Evolutionary conservation across 2,329 filamentous ascomycete genomes (phyloP).

Genomic region (Diaporthe capsici): DNA sequence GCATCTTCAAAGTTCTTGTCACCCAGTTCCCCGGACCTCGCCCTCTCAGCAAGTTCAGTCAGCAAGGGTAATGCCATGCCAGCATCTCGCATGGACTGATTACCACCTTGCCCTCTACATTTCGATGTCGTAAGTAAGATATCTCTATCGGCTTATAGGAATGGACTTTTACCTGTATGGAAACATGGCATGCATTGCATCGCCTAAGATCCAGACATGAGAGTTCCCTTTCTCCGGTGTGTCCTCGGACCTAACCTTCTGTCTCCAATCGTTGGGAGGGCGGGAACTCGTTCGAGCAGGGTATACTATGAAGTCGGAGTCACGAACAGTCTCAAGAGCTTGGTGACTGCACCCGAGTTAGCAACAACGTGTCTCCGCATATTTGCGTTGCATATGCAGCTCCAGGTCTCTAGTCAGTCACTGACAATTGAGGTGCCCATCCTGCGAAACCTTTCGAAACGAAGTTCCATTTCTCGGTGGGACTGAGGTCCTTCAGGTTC

Average conservation of each 20-base stretch:
- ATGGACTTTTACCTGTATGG: neutral
- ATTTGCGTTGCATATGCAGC: neutral
- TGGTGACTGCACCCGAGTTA: neutral
- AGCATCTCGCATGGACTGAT: slow-evolving; percentile 18
- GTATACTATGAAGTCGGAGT: slow-evolving; percentile 6
- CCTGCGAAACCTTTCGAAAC: neutral
- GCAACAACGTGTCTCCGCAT: neutral
- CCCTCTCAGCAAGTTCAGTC: neutral
- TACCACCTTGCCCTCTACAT: neutral
- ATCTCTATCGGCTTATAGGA: neutral
- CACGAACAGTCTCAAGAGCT: slow-evolving; percentile 2
- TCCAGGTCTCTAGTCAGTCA: neutral
- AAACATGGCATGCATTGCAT: slow-evolving; percentile 16
- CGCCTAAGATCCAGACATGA: neutral
- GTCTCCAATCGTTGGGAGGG: neutral
- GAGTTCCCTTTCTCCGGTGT: neutral
- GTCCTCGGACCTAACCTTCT: neutral
- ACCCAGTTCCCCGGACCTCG: neutral
- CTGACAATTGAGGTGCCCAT: slow-evolving; percentile 18
- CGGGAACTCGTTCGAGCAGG: slow-evolving; percentile 9
- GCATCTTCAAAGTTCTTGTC: neutral
- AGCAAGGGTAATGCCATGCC: slow-evolving; percentile 1
- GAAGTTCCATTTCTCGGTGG: neutral
- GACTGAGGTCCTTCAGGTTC: neutral
- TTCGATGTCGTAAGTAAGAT: neutral